These are phyloP conservation scores for Wallacemonas sp. DNA, from an alignment of 208 protist genomes.

Conservation along the genomic window DNA sequence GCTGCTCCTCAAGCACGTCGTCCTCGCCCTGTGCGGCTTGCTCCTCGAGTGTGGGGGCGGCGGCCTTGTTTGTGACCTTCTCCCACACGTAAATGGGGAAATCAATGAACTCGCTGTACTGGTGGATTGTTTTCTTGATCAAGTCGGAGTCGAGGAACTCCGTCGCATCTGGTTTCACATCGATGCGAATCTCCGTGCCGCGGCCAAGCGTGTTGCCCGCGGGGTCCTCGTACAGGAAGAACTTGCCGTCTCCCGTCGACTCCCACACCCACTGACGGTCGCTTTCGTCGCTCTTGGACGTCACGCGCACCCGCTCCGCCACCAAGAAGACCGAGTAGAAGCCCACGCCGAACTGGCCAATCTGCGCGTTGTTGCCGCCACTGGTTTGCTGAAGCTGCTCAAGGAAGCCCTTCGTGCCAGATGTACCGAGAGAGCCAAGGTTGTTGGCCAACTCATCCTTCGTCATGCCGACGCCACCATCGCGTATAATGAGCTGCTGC, in stretches of 20 bases:
- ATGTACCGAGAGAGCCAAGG: conserved; percentile 99
- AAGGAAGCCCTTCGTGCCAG: conserved; percentile 98
- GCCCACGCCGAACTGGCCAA: conserved; percentile 99
- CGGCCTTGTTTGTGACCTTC: conserved; percentile 41
- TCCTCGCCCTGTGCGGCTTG: conserved; percentile 76
- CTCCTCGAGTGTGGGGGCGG: conserved; percentile 46
- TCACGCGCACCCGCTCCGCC: conserved; percentile 97
- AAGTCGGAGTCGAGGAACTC: conserved; percentile 95
- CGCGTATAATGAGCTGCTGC: conserved; percentile 95
- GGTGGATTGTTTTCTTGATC: conserved; percentile 94
- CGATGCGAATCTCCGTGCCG: conserved; percentile 97
- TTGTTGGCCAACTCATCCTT: conserved; percentile 98
- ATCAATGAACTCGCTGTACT: conserved; percentile 99
- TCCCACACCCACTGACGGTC: conserved; percentile 98
- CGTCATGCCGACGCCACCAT: conserved; percentile 99
- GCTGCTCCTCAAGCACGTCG: conserved; percentile 47
- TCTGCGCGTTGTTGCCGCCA: conserved; percentile 93
- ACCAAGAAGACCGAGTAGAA: conserved; percentile 99
- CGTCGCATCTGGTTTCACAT: conserved; percentile 96
- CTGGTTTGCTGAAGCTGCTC: conserved; percentile 66
- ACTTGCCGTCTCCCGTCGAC: conserved; percentile 94
- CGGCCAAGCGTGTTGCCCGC: conserved; percentile 95
- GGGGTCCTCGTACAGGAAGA: conserved; percentile 94
- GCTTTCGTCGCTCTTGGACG: conserved; percentile 93
- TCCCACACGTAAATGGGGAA: conserved; percentile 98